phyloP scores from a whole-genome alignment of 1,284 basidiomycete genomes.

The Schizophyllum commune region DNA sequence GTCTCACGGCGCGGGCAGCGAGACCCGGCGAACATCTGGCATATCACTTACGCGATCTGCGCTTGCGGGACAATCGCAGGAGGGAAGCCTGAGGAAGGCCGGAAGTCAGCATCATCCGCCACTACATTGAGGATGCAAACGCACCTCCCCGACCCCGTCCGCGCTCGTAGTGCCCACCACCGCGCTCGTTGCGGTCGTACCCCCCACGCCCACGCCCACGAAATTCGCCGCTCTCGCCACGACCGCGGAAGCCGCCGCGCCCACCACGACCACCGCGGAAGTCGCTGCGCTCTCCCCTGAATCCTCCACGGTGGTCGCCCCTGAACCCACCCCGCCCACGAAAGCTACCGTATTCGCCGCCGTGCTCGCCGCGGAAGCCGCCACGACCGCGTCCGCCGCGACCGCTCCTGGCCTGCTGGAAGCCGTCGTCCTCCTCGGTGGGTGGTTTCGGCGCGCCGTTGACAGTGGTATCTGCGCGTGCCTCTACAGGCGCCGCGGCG shows the following conservation, averaged over 20 bases:
- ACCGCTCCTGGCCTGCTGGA: slow-evolving; percentile 39
- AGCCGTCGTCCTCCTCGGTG: slow-evolving; percentile 52
- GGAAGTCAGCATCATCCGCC: neutral
- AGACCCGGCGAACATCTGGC: too few species aligned
- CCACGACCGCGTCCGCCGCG: slow-evolving; percentile 25
- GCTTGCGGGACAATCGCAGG: neutral
- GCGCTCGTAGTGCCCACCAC: slow-evolving; percentile 7
- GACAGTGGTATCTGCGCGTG: slow-evolving; percentile 17
- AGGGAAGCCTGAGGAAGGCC: neutral
- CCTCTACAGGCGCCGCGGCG: slow-evolving; percentile 3
- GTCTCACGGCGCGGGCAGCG: too few species aligned
- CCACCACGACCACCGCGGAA: slow-evolving; percentile 2
- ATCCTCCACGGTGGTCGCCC: slow-evolving; percentile 24
- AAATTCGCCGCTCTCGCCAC: neutral
- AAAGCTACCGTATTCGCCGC: slow-evolving; percentile 31
- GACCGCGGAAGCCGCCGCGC: slow-evolving; percentile 12
- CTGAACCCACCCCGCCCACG: slow-evolving; percentile 22
- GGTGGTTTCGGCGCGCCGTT: slow-evolving; percentile 13
- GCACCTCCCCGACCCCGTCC: neutral
- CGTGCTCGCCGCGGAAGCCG: slow-evolving; percentile 32
- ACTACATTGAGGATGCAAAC: neutral
- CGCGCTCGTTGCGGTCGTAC: slow-evolving; percentile 10
- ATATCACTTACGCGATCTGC: neutral
- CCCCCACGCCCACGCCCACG: slow-evolving; percentile 2
- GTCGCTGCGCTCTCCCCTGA: slow-evolving; percentile 13